phyloP scores from a whole-genome alignment of 2,329 filamentous ascomycete genomes.

The Blumeriella jaapii region DNA sequence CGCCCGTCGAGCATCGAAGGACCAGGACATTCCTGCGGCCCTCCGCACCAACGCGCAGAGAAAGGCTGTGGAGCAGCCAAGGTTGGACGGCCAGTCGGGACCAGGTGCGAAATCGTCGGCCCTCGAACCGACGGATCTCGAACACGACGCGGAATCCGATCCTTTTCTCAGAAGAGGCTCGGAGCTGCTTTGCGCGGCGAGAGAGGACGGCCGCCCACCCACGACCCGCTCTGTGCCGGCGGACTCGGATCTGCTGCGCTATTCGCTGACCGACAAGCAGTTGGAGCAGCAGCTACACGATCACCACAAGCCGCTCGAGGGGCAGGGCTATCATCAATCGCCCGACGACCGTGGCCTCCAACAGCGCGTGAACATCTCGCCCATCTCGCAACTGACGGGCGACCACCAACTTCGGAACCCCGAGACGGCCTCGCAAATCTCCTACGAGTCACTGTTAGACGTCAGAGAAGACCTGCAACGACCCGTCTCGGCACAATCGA shows the following conservation, averaged over 20 bases:
- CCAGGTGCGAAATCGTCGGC: too few relatives aligned
- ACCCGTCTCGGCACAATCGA: slow-evolving; percentile 23
- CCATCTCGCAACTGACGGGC: slow-evolving; percentile 22
- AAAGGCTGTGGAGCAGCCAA: slow-evolving; percentile 30
- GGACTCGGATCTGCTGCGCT: slow-evolving; percentile 16
- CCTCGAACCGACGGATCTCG: too few relatives aligned
- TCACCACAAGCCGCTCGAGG: slow-evolving; percentile 13
- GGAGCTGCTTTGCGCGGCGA: slow-evolving; percentile 6
- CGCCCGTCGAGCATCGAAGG: slow-evolving; percentile 44
- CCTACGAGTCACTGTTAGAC: slow-evolving; percentile 44
- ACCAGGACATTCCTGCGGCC: slow-evolving; percentile 35
- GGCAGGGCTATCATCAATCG: slow-evolving; percentile 22
- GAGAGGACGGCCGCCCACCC: slow-evolving; percentile 18
- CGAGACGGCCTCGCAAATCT: slow-evolving; percentile 51
- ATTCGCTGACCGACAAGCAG: slow-evolving; percentile 14
- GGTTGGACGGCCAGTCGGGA: slow-evolving; percentile 26
- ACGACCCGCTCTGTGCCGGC: slow-evolving; percentile 22
- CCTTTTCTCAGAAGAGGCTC: slow-evolving; percentile 23
- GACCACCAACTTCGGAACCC: slow-evolving; percentile 36
- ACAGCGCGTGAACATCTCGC: slow-evolving; percentile 27
- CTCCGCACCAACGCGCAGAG: slow-evolving; percentile 33
- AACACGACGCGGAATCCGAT: slow-evolving; percentile 22
- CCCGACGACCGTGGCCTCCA: slow-evolving; percentile 16
- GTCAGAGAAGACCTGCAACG: slow-evolving; percentile 22
- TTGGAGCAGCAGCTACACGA: slow-evolving; percentile 26